Conservation (phyloP, 2,329 filamentous ascomycete species). For the Ceratocystis smalleyi region DNA sequence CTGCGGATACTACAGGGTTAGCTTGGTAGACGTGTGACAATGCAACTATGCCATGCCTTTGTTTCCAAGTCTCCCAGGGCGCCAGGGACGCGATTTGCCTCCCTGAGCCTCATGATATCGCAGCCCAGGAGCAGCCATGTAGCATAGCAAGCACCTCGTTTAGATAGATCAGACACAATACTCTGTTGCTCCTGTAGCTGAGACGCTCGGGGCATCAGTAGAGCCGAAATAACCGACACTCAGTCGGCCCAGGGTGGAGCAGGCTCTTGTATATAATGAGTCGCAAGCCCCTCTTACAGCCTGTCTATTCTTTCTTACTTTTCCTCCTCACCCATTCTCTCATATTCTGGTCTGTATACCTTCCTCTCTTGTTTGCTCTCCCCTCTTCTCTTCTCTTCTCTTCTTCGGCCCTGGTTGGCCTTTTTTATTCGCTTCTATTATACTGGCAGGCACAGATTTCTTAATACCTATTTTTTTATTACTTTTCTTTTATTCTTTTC, state of each 20-base stretch:
- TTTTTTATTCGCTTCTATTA: constrained; percentile 14
- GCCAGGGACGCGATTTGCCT: not conserved
- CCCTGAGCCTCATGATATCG: not conserved
- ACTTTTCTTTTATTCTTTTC: constrained; percentile 18
- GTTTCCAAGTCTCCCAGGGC: not conserved
- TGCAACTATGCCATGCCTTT: not conserved
- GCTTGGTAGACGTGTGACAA: not conserved
- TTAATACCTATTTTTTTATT: constrained; percentile 18
- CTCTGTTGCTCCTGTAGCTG: not conserved
- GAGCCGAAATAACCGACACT: not conserved
- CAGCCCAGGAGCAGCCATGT: not conserved
- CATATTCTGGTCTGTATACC: constrained; percentile 3
- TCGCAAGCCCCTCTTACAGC: not conserved
- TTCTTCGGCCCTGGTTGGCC: constrained; percentile 17
- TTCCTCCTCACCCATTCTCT: constrained; percentile 16
- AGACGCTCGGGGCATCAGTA: not conserved
- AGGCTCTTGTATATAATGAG: constrained; percentile 12
- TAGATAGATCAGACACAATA: not conserved
- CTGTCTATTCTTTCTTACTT: constrained; percentile 2
- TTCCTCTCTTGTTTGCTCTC: not conserved
- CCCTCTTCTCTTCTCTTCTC: constrained; percentile 8
- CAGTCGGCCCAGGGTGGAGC: not conserved
- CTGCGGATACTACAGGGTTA: not conserved
- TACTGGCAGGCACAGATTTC: constrained; percentile 16
- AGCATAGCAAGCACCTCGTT: not conserved